Evolutionary conservation across 208 protist genomes (phyloP).

Genomic region (Naegleria lovaniensis): DNA sequence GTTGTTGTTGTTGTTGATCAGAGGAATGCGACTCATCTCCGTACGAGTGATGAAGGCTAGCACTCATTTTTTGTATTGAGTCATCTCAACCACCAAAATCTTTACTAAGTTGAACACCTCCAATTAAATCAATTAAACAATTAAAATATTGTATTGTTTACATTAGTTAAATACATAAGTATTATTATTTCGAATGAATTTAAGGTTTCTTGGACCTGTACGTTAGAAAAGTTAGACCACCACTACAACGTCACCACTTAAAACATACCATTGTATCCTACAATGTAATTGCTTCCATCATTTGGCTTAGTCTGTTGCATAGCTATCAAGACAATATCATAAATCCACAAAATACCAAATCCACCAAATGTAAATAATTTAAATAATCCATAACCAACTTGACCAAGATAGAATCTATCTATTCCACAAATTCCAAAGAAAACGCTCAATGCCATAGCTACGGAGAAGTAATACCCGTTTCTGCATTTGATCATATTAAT

Average conservation of each 20-base stretch:
- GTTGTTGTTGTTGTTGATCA: no score
- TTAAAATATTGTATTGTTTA: no score
- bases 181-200: not conserved
- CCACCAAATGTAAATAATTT: slow-evolving; percentile 23
- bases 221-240: not conserved
- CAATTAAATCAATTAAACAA: no score
- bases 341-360: slow-evolving; percentile 1
- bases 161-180: not conserved
- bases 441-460: not conserved
- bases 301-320: not conserved
- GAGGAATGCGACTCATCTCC: no score
- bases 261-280: slow-evolving; percentile 17
- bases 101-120: no score
- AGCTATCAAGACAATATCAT: not conserved
- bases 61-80: no score
- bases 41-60: no score
- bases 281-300: not conserved
- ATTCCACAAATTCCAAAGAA: slow-evolving; percentile 20
- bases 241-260: not conserved
- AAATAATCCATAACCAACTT: not conserved
- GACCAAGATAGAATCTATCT: slow-evolving; percentile 13
- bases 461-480: not conserved
- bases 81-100: no score
- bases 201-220: not conserved
- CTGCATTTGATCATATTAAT: no score